phyloP scores from a whole-genome alignment of 306 rosid genomes.

The Cucurbita argyrosperma region DNA sequence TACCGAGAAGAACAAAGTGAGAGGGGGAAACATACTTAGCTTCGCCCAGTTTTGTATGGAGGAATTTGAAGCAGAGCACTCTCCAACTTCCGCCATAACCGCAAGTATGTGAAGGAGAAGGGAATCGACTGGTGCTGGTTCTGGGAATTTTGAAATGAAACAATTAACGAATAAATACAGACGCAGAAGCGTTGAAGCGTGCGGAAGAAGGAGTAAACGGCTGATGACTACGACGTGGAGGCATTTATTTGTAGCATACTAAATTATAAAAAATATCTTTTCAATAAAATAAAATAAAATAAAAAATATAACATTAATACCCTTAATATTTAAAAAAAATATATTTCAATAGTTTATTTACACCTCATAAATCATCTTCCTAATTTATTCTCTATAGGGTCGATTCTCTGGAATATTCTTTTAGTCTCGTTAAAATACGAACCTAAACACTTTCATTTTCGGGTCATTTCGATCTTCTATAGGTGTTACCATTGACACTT shows the following conservation, averaged over 20 bases:
- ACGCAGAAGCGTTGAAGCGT: neutral
- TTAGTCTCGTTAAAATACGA: too few relatives aligned
- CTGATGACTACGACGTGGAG: neutral
- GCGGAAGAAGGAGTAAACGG: constrained; percentile 3
- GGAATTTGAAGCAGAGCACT: constrained; percentile 39
- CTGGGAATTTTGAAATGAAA: neutral
- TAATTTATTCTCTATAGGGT: too few relatives aligned
- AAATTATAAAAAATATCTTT: too few relatives aligned
- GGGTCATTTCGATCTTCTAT: too few relatives aligned
- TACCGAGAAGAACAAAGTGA: neutral
- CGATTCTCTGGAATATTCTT: too few relatives aligned
- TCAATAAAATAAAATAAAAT: too few relatives aligned
- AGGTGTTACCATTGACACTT: too few relatives aligned
- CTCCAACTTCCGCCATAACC: constrained; percentile 48
- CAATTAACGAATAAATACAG: neutral
- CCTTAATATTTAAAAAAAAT: too few relatives aligned
- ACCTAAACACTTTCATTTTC: too few relatives aligned
- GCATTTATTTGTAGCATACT: neutral
- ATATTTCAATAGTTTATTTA: too few relatives aligned
- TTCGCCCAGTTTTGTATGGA: constrained; percentile 61
- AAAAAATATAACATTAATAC: too few relatives aligned
- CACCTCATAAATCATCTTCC: too few relatives aligned
- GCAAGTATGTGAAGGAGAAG: neutral
- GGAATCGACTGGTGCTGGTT: neutral
- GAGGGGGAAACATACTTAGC: constrained; percentile 35